These are phyloP conservation scores for Hypericum androsaemum DNA, from an alignment of 345 rosid genomes.

Conservation along the genomic window DNA sequence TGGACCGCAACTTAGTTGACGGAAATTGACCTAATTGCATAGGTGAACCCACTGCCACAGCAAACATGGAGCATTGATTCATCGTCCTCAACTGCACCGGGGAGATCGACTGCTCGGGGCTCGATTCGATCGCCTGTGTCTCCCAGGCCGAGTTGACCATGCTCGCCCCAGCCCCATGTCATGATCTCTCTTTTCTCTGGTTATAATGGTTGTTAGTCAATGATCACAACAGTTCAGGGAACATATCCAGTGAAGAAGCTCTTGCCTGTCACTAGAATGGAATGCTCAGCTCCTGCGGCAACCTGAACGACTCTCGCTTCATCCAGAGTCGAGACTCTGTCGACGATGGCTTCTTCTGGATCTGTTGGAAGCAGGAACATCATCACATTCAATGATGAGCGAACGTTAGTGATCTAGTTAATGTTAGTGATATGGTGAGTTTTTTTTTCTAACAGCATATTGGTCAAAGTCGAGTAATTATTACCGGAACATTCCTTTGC, in stretches of 20 bases:
- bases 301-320: slow-evolving; percentile 39
- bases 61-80: slow-evolving; percentile 24
- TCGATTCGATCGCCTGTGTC: slow-evolving; percentile 40
- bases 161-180: slow-evolving; percentile 99
- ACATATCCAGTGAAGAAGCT: neutral
- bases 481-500: slow-evolving; percentile 32
- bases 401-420: no score
- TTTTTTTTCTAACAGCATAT: no score
- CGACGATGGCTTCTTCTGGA: slow-evolving; percentile 22
- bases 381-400: neutral
- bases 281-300: slow-evolving; percentile 90
- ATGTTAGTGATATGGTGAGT: no score
- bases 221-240: neutral
- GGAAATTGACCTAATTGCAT: slow-evolving; percentile 17
- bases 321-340: slow-evolving; percentile 37
- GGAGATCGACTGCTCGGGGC: slow-evolving; percentile 38
- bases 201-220: no score
- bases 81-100: slow-evolving; percentile 13
- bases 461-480: no score
- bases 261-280: slow-evolving; percentile 62
- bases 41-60: slow-evolving; percentile 94
- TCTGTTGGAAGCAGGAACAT: slow-evolving; percentile 7
- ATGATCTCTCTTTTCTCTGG: slow-evolving; percentile 53
- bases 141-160: slow-evolving; percentile 88
- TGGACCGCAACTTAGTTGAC: no score